A percentile compares a stretch with the other conserved stretches of the same genome.
These are phyloP conservation scores for Cercospora janseana DNA, from an alignment of 2,329 filamentous ascomycete species.

Conservation along the genomic window DNA sequence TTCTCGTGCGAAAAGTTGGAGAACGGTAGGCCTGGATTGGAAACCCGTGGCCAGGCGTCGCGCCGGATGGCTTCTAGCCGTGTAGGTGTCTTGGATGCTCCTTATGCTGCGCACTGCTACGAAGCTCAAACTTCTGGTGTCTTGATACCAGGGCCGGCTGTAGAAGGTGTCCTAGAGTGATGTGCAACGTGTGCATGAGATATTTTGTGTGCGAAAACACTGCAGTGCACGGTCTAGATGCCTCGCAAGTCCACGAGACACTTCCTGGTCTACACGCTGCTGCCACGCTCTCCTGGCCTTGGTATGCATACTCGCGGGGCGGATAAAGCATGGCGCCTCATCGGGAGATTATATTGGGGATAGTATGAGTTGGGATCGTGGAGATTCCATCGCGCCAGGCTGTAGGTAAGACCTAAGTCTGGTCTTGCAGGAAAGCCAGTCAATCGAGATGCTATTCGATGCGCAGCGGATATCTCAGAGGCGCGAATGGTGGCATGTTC, in stretches of 20 bases:
- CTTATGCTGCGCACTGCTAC: too few relatives aligned
- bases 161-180: too few relatives aligned
- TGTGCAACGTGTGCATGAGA: neutral
- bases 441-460: too few relatives aligned
- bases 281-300: neutral
- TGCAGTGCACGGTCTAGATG: neutral
- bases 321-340: slow-evolving; percentile 4
- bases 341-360: neutral
- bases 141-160: too few relatives aligned
- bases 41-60: neutral
- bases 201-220: neutral
- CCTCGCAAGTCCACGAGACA: neutral
- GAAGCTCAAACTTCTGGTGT: too few relatives aligned
- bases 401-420: too few relatives aligned
- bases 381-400: too few relatives aligned
- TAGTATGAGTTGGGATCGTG: slow-evolving; percentile 7
- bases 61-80: neutral
- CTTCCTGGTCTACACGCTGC: neutral
- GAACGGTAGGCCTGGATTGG: slow-evolving; percentile 1
- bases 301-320: slow-evolving; percentile 4
- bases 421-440: too few relatives aligned
- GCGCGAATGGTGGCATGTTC: too few relatives aligned
- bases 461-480: too few relatives aligned
- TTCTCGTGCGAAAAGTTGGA: neutral
- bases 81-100: neutral